Base-by-base conservation (phyloP, 352 stramenopile species). In the Pythium myriotylum region DNA sequence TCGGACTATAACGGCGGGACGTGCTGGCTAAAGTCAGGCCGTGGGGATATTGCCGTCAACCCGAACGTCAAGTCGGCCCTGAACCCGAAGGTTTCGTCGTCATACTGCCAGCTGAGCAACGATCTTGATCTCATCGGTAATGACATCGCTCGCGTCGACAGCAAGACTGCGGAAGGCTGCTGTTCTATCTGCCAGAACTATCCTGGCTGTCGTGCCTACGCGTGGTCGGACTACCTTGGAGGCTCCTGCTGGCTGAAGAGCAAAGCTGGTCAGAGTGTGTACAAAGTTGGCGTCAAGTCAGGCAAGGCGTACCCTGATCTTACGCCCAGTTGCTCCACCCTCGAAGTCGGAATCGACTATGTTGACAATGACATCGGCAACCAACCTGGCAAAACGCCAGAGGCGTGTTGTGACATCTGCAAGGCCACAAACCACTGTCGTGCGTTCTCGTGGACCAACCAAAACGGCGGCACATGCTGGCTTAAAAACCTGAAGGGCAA, bases 221-320 rank as follows among this genome's bases (percentile, higher is more conserved):
- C 77, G 19, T 89, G 77, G 79, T 73, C 62, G 7, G 68, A 80
- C 49, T 72, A 73, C 48, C 77, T 67, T 41, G 67, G 71, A 12
- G 79, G 79, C 20, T 84, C 47, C 9, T 67, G 59, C 54, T 68
- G 48, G 32, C 41, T 72, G 40, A 72, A 72, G 45, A n/a, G 4
- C 37, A 43, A 43, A 3, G 37, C 37, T 3, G 37, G 13, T 16
- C 37, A 16, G 37, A 6, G 4, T 17, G 37, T 43, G 13, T 20
- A 87, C 22, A 88, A 88, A 59, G 76, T 61, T 27, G 58, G 19
- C 33, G 24, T 55, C 19, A 24, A 16, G 37, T 43, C 37, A 16
- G 48, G 7, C 3, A 43, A n/a, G 13, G 37, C 37, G 5, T 43
- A 55, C n/a, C 48, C 48, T 16, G 47, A 27, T 17, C 41, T 42